Conservation (phyloP, 2,329 filamentous ascomycete species). For the Phyllosticta citrichinensis region DNA sequence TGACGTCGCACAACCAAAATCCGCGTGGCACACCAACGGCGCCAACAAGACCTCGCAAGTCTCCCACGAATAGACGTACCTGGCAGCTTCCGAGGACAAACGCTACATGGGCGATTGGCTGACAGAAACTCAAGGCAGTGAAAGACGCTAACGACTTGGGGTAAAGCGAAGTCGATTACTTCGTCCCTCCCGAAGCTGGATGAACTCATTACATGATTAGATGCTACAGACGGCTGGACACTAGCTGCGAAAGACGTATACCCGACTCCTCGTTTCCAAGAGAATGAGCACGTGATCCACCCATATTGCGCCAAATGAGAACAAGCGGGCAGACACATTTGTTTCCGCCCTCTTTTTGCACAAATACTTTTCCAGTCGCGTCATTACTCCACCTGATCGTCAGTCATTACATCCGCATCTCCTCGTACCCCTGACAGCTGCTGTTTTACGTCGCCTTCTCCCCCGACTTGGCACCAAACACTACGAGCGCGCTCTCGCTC, state of each 20-base stretch:
- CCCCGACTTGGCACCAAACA: neutral
- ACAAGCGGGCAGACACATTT: neutral
- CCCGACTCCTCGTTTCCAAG: neutral
- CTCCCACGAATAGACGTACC: no score
- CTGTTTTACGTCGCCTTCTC: neutral
- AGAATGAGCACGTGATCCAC: neutral
- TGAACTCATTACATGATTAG: neutral
- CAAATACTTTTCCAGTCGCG: neutral
- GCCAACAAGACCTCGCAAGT: no score
- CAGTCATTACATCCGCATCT: neutral
- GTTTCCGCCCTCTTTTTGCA: neutral
- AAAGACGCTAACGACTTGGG: no score
- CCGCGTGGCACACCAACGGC: no score
- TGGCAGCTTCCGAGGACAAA: no score
- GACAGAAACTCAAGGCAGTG: no score
- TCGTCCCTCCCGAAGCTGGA: neutral
- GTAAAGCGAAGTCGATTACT: no score
- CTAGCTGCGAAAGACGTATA: neutral
- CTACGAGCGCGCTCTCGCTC: slow-evolving; percentile 41
- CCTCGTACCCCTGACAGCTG: neutral
- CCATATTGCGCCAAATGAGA: neutral
- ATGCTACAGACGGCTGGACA: no score
- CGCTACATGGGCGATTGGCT: no score
- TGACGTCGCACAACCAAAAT: no score
- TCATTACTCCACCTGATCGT: neutral